A percentile compares a stretch with the other conserved stretches of the same genome.
Conservation (phyloP, 2,329 filamentous ascomycete species). For the Diplodia mutila region DNA sequence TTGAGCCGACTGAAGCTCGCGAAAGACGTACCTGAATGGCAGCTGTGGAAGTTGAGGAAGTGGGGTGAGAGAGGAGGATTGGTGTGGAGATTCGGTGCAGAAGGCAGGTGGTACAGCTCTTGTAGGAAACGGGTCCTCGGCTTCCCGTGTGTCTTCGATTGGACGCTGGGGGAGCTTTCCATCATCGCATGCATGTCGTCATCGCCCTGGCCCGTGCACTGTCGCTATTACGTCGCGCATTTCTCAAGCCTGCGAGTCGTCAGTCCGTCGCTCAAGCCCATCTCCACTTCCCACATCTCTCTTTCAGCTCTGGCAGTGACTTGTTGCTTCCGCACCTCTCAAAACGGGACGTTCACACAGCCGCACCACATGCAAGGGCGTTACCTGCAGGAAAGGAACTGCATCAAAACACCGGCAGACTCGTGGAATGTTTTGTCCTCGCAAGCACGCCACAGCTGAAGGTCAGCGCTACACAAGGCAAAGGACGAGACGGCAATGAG, state of each 20-base stretch:
- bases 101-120: conserved; percentile 7
- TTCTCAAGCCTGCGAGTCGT: conserved; percentile 3
- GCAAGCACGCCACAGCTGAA: background rate
- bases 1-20: background rate
- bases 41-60: background rate
- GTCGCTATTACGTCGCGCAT: conserved; percentile 14
- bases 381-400: background rate
- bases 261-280: background rate
- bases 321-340: background rate
- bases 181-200: conserved; percentile 21
- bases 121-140: conserved; percentile 13
- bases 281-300: background rate
- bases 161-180: background rate
- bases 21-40: conserved; percentile 1
- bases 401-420: background rate
- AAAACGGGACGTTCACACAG: background rate
- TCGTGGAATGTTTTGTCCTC: background rate
- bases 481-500: background rate
- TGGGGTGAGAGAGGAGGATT: background rate
- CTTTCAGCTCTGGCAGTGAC: background rate
- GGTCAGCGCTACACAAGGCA: background rate
- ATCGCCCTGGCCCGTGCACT: conserved; percentile 8
- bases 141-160: conserved; percentile 9
- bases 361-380: background rate
- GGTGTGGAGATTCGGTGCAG: background rate